Conservation (phyloP, 441 rosid species). For the Eruca vesicaria region DNA sequence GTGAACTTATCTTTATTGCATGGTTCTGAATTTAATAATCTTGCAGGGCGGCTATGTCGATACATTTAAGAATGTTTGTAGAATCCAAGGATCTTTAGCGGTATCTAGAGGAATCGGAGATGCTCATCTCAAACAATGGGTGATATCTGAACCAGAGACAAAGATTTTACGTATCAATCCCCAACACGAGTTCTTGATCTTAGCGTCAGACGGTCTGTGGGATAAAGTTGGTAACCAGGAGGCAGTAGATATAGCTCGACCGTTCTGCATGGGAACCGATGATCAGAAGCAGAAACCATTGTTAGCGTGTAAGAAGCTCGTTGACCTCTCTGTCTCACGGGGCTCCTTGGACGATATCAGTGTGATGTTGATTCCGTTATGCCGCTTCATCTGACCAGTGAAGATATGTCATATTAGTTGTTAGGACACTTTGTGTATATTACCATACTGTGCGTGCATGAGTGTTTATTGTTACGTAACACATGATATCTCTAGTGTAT, state of each 20-base stretch:
- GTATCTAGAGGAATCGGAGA: constrained; percentile 78
- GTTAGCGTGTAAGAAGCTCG: constrained; percentile 62
- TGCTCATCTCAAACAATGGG: constrained; percentile 55
- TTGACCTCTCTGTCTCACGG: constrained; percentile 55
- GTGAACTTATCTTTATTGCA: no score
- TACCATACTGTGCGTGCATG: background rate
- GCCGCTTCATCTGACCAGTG: constrained; percentile 20
- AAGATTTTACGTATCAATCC: constrained; percentile 36
- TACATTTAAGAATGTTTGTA: constrained; percentile 52
- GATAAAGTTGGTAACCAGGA: constrained; percentile 75
- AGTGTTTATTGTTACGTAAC: background rate
- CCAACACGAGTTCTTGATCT: constrained; percentile 60
- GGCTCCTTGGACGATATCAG: constrained; percentile 70
- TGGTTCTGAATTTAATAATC: background rate
- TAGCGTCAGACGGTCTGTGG: constrained; percentile 80
- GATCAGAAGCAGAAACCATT: constrained; percentile 27
- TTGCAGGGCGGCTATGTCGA: constrained; percentile 76
- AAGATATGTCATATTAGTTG: background rate
- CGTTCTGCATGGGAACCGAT: constrained; percentile 43
- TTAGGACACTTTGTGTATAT: background rate
- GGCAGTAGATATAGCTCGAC: constrained; percentile 54
- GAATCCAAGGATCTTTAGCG: constrained; percentile 63
- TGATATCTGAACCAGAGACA: constrained; percentile 67
- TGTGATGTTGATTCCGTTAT: constrained; percentile 53
- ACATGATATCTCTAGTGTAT: background rate